Evolutionary conservation across 179 eudicot species (phyloP).

Genomic region (Vitellaria paradoxa): DNA sequence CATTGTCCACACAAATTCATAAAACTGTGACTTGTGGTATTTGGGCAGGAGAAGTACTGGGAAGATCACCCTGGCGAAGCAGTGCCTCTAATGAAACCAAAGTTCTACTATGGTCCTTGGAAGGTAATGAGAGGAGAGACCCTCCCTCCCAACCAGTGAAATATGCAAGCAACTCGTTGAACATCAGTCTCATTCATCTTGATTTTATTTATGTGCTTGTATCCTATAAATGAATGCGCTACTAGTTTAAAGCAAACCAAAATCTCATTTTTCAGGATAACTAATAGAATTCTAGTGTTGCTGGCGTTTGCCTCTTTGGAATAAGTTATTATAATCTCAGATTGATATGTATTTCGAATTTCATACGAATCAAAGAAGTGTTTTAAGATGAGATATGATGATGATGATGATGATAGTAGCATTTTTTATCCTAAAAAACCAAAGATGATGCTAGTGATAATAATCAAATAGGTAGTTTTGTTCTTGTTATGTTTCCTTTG

Average conservation of each 20-base stretch:
- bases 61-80: constrained; percentile 66
- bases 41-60: constrained; percentile 67
- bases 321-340: not conserved
- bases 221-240: no score
- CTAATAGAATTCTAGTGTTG: not conserved
- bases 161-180: not conserved
- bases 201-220: not conserved
- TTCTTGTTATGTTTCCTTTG: no score
- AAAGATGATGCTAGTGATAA: no score
- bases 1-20: no score
- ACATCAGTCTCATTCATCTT: not conserved
- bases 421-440: no score
- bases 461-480: no score
- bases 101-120: constrained; percentile 78
- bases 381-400: not conserved
- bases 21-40: not conserved
- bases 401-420: no score
- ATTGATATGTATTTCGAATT: not conserved
- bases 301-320: not conserved
- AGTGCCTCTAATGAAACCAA: constrained; percentile 72
- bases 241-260: not conserved
- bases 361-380: not conserved
- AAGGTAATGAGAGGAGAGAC: constrained; percentile 58
- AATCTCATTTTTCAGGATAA: not conserved
- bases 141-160: constrained; percentile 19